Evolutionary conservation across 495 filamentous ascomycete genomes (phyloP).

Genomic region (Aspergillus nidulans): DNA sequence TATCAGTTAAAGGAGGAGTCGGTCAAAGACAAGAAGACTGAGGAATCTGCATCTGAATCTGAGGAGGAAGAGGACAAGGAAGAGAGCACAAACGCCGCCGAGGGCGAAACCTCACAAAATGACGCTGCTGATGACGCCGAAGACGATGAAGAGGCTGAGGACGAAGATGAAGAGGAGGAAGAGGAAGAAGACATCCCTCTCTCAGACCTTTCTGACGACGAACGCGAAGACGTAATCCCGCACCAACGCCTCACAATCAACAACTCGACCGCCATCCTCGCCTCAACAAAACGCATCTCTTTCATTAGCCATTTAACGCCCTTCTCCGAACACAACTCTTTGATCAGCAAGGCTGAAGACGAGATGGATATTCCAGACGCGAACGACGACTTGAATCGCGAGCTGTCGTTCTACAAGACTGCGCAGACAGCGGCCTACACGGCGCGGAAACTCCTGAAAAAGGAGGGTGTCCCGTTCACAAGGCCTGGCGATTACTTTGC

Average conservation of each 20-base stretch:
- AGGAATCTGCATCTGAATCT: constrained; percentile 1
- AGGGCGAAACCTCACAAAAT: constrained; percentile 16
- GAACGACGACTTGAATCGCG: constrained; percentile 83
- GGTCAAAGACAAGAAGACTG: constrained; percentile 14
- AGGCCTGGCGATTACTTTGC: constrained; percentile 94
- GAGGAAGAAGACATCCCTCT: constrained; percentile 68
- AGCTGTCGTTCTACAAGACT: constrained; percentile 91
- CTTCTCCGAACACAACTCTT: constrained; percentile 63
- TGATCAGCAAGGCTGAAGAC: constrained; percentile 26
- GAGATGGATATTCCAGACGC: constrained; percentile 53
- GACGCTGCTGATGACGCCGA: constrained; percentile 8
- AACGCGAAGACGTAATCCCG: constrained; percentile 78
- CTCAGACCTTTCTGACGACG: constrained; percentile 76
- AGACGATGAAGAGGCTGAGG: constrained; percentile 24
- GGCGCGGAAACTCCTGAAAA: constrained; percentile 68
- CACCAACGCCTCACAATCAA: constrained; percentile 96
- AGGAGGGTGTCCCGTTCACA: constrained; percentile 78
- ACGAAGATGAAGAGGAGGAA: constrained; percentile 43
- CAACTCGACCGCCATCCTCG: constrained; percentile 80
- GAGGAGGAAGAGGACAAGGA: constrained; percentile 26
- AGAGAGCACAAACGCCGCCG: constrained; percentile 8
- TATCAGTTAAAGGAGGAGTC: background rate
- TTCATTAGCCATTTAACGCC: constrained; percentile 50
- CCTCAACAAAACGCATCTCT: constrained; percentile 74
- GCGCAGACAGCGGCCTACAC: constrained; percentile 70